These are phyloP conservation scores for Solanum sejunctum DNA, from an alignment of 257 asterid species.

Conservation along the genomic window DNA sequence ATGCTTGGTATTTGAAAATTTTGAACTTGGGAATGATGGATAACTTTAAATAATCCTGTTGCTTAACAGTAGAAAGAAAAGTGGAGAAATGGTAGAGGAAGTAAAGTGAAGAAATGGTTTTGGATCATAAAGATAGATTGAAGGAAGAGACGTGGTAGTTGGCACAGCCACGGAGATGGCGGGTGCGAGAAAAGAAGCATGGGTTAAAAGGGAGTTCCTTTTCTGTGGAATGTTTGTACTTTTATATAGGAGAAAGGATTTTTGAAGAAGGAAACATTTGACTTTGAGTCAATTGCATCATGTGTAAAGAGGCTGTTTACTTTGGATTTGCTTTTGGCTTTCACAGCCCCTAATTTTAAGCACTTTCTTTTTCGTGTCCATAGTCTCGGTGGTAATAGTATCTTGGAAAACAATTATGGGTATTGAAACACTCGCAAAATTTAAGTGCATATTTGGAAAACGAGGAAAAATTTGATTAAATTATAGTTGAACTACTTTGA, in stretches of 20 bases:
- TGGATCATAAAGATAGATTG: not conserved
- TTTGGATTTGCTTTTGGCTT: not conserved
- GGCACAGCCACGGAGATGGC: not conserved
- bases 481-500: not conserved
- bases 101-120: not conserved
- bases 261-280: not conserved
- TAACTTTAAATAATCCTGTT: not conserved
- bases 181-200: not conserved
- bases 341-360: not conserved
- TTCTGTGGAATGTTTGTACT: not conserved
- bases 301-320: not conserved
- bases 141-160: not conserved
- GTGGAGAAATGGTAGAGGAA: not conserved
- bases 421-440: not conserved
- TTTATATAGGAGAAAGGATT: not conserved
- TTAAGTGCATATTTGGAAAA: not conserved
- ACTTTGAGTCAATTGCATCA: not conserved
- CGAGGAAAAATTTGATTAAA: not conserved
- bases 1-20: not conserved
- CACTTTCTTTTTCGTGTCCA: not conserved
- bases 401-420: not conserved
- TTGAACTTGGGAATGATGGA: not conserved
- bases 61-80: not conserved
- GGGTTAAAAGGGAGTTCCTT: not conserved
- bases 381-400: not conserved